Percentiles rank a stretch among this genome's conserved stretches.
These are phyloP conservation scores for Acmispon strigosus DNA, from an alignment of 306 rosid genomes.

Conservation along the genomic window DNA sequence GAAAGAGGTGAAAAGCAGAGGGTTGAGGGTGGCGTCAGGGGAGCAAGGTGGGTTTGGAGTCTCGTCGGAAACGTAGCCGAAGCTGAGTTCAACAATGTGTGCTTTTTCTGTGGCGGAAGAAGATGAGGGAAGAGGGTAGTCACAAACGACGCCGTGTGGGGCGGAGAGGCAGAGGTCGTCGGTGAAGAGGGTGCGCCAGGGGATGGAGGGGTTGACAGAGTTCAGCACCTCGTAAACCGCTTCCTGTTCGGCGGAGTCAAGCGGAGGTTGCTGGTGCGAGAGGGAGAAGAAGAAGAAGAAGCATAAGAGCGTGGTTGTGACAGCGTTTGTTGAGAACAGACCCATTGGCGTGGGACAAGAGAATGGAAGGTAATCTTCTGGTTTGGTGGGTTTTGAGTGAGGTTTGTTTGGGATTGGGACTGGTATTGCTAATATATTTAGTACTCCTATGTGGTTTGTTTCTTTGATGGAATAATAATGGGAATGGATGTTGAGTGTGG, in stretches of 20 bases:
- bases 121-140: constrained; percentile 14
- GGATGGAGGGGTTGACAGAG: constrained; percentile 54
- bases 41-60: constrained; percentile 70
- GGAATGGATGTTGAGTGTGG: neutral
- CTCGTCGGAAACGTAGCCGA: constrained; percentile 68
- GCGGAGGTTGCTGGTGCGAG: constrained; percentile 38
- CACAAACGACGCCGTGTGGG: constrained; percentile 70
- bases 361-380: neutral
- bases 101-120: neutral
- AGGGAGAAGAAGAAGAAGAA: neutral
- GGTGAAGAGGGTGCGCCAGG: constrained; percentile 62
- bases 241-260: constrained; percentile 39
- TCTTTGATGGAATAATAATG: neutral
- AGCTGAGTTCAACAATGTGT: constrained; percentile 59
- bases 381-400: neutral
- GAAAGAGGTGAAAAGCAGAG: constrained; percentile 55
- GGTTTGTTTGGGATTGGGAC: neutral
- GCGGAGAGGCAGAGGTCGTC: constrained; percentile 56
- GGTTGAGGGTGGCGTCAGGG: constrained; percentile 40
- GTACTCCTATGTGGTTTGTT: neutral
- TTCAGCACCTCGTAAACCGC: constrained; percentile 44
- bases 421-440: no score
- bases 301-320: neutral
- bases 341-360: constrained; percentile 24
- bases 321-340: neutral